These are phyloP conservation scores for Apiotrichum veenhuisii DNA, from an alignment of 1,284 basidiomycete species.

Conservation along the genomic window DNA sequence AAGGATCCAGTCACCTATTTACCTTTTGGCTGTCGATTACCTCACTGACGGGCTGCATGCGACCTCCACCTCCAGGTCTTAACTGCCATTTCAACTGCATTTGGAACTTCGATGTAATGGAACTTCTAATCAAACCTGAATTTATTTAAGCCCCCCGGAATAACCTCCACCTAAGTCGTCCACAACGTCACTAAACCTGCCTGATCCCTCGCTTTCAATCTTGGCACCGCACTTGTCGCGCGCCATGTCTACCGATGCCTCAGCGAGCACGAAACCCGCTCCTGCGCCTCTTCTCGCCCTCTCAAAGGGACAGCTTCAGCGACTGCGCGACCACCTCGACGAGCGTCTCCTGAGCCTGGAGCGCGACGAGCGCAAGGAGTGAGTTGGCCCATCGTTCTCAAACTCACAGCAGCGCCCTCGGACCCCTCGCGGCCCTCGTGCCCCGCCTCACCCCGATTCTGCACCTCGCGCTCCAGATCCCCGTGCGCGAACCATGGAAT, in stretches of 20 bases:
- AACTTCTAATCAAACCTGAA: not conserved
- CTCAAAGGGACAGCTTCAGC: constrained; percentile 22
- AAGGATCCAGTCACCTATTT: no score
- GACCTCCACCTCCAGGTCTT: no score
- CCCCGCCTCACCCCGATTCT: constrained; percentile 25
- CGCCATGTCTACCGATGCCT: not conserved
- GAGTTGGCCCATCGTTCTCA: not conserved
- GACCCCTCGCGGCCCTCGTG: constrained; percentile 21
- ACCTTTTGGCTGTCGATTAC: no score
- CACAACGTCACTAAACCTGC: not conserved
- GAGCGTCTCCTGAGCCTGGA: constrained; percentile 25
- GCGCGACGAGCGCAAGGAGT: constrained; percentile 36
- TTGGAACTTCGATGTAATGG: not conserved
- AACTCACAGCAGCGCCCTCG: constrained; percentile 21
- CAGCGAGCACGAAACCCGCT: not conserved
- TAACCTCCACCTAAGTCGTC: not conserved
- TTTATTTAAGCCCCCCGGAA: not conserved
- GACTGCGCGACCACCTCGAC: constrained; percentile 29
- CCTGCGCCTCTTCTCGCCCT: constrained; percentile 11
- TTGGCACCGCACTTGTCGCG: not conserved
- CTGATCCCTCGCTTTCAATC: no score
- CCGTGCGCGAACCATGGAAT: constrained; percentile 22
- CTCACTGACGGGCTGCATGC: no score
- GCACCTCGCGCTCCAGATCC: constrained; percentile 31
- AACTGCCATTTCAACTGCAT: no score